These are phyloP conservation scores for Ogataea polymorpha DNA, from an alignment of 805 yeast genomes.

Conservation along the genomic window DNA sequence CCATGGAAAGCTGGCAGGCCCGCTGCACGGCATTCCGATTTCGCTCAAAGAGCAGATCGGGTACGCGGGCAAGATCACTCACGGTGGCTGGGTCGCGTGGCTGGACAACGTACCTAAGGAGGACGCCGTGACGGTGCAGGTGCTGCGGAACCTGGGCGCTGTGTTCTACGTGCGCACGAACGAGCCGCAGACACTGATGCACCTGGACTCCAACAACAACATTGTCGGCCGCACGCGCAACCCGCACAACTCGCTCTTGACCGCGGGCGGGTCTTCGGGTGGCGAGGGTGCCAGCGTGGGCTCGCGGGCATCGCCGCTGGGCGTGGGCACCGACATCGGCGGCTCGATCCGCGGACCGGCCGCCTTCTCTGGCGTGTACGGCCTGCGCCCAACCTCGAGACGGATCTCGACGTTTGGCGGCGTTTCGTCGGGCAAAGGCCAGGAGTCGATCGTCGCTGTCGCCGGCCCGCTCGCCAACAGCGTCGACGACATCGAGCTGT, in stretches of 20 bases:
- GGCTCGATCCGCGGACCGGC: slow-evolving; percentile 70
- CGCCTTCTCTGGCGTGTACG: slow-evolving; percentile 58
- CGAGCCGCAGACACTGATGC: slow-evolving; percentile 71
- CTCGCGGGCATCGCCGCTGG: slow-evolving; percentile 58
- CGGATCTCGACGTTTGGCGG: slow-evolving; percentile 48
- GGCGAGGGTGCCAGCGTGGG: slow-evolving; percentile 69
- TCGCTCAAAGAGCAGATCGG: slow-evolving; percentile 66
- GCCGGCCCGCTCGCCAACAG: slow-evolving; percentile 67
- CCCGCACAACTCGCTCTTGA: slow-evolving; percentile 52
- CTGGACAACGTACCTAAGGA: slow-evolving; percentile 45
- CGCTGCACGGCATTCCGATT: slow-evolving; percentile 67
- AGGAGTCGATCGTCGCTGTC: slow-evolving; percentile 62
- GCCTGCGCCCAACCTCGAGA: slow-evolving; percentile 60
- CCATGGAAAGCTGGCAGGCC: slow-evolving; percentile 57
- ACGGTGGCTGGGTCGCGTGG: slow-evolving; percentile 56
- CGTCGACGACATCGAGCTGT: slow-evolving; percentile 63
- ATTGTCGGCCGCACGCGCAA: slow-evolving; percentile 59
- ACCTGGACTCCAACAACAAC: slow-evolving; percentile 59
- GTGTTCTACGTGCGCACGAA: slow-evolving; percentile 63
- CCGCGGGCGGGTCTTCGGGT: slow-evolving; percentile 72
- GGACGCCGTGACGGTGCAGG: slow-evolving; percentile 47
- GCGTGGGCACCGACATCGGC: slow-evolving; percentile 70
- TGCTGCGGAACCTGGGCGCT: slow-evolving; percentile 52
- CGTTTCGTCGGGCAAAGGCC: slow-evolving; percentile 57
- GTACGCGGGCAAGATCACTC: slow-evolving; percentile 51